These are phyloP conservation scores for Avicennia marina DNA, from an alignment of 257 asterid genomes.

Conservation along the genomic window DNA sequence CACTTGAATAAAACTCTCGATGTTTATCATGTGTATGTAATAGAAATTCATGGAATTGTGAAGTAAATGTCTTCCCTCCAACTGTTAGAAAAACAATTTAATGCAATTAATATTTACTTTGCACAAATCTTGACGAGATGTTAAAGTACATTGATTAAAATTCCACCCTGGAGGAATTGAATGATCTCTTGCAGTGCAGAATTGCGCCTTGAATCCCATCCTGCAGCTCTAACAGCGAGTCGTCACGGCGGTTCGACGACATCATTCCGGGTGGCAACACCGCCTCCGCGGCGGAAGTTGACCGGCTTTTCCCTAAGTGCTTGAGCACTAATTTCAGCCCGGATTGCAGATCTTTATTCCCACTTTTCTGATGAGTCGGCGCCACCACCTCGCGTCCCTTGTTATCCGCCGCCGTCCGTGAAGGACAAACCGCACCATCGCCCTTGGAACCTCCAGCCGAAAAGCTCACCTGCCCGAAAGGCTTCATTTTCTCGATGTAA, in stretches of 20 bases:
- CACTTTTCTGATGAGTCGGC: conserved; percentile 30
- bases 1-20: no score
- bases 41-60: no score
- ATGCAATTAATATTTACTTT: no score
- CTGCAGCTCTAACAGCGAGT: conserved; percentile 49
- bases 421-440: not conserved
- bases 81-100: no score
- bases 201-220: conserved; percentile 78
- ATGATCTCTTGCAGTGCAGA: conserved; percentile 68
- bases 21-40: no score
- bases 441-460: conserved; percentile 10
- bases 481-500: conserved; percentile 45
- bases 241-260: conserved; percentile 47
- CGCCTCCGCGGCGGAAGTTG: conserved; percentile 34
- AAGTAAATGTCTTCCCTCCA: no score
- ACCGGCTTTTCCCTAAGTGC: conserved; percentile 53
- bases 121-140: not conserved
- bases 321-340: conserved; percentile 44
- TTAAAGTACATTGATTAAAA: not conserved
- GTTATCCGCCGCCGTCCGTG: conserved; percentile 5
- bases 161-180: conserved; percentile 46
- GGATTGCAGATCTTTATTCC: conserved; percentile 34
- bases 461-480: conserved; percentile 27
- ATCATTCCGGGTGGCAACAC: conserved; percentile 18
- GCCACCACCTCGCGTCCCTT: conserved; percentile 3